Evolutionary conservation across 176 grass and related monocot genomes (phyloP), one percentile per base, ranked within the genome.

Genomic region (Pontederia paniculata): DNA sequence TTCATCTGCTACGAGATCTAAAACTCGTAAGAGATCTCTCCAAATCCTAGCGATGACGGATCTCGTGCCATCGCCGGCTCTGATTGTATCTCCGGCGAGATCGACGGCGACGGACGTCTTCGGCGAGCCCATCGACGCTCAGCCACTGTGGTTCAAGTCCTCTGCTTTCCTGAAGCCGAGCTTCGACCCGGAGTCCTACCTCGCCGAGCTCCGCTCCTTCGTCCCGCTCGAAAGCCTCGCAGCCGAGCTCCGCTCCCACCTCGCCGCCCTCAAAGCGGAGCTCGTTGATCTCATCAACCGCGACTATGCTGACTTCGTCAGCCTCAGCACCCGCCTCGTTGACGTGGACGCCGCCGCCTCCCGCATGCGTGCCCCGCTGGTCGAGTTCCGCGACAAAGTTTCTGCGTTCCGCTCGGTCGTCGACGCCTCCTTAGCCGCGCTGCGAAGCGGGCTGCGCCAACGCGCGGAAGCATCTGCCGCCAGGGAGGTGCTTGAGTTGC

Each of bases 151-250:
- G 87, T 88, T 98, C 71, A 52, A 73, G 4, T 73, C 80, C 9
- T 54, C 77, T 4, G 10, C 75, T 10, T 98, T 98, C 80, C 93
- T 84, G 21, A 68, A 58, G 54, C 8, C 69, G 10, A 80, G 60
- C 54, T 93, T 98, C 77, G 62, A 83, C 64, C 73, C 87, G 57
- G 81, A 83, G 66, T 80, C 94, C 75, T 93, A 93, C 72, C 79
- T 98, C 43, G 72, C 87, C 45, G 78, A 81, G 25, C 87, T 91
- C 46, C 87, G 93, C 77, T 80, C 87, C 86, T 98, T 77, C 69
- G 93, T 91, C 22, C 91, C 82, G 8, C 85, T 96, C 76, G 91
- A 96, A 57, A 96, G 73, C 82, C 91, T 89, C 48, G 91, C 91
- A 10, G 43, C 54, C 15, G 90, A 98, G 77, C 93, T 98, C 41